These are phyloP conservation scores for Talaromyces ruber DNA, from an alignment of 495 filamentous ascomycete genomes.

Conservation along the genomic window DNA sequence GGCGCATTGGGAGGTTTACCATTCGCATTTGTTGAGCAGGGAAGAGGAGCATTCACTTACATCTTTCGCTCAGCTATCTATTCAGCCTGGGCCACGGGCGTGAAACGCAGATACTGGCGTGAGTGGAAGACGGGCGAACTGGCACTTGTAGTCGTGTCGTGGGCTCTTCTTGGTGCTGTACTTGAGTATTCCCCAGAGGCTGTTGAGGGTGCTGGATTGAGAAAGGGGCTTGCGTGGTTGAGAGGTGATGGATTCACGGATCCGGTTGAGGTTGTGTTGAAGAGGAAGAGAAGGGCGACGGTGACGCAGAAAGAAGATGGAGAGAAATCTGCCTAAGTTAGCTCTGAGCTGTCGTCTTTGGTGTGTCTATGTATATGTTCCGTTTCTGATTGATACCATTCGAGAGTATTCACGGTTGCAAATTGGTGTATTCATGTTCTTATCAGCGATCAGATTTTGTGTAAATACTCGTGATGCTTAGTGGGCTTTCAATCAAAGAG, in stretches of 20 bases:
- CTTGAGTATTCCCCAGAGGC: conserved; percentile 64
- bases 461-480: too few relatives aligned
- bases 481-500: too few relatives aligned
- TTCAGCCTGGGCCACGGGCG: conserved; percentile 80
- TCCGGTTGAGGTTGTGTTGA: conserved; percentile 23
- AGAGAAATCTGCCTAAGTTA: background rate
- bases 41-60: conserved; percentile 60
- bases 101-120: conserved; percentile 76
- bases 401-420: background rate
- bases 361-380: background rate
- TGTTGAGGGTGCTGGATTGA: conserved; percentile 55
- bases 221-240: conserved; percentile 67
- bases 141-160: conserved; percentile 64
- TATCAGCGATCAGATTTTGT: background rate
- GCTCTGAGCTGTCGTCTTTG: background rate
- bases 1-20: conserved; percentile 71
- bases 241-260: conserved; percentile 62
- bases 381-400: background rate
- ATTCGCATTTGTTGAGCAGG: conserved; percentile 65
- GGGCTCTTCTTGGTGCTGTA: conserved; percentile 69
- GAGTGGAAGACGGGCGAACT: conserved; percentile 77
- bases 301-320: background rate
- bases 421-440: background rate
- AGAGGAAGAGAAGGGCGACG: conserved; percentile 19
- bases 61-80: conserved; percentile 66